These are phyloP conservation scores for Potentilla sterilis DNA, from an alignment of 306 rosid species.

Conservation along the genomic window DNA sequence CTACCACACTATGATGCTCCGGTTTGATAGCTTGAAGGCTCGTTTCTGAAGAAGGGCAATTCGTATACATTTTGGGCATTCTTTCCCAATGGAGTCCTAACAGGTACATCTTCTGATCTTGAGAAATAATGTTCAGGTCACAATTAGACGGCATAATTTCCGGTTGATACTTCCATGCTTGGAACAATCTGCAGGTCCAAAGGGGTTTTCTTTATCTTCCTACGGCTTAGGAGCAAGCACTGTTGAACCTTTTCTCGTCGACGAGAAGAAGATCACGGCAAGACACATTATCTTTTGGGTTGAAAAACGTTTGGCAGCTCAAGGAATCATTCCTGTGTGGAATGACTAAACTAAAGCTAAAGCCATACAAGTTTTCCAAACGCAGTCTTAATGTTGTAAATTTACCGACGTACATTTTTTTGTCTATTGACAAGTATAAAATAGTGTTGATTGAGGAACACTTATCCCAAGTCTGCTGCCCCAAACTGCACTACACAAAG, in stretches of 20 bases:
- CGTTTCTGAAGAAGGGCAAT: conserved; percentile 59
- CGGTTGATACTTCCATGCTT: conserved; percentile 9
- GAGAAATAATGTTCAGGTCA: background rate
- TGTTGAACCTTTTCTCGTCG: conserved; percentile 85
- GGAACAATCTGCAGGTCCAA: conserved; percentile 60
- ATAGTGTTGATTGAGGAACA: background rate
- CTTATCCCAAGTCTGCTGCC: background rate
- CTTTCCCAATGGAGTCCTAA: conserved; percentile 67
- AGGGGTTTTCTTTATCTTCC: conserved; percentile 82
- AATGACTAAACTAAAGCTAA: conserved; percentile 38
- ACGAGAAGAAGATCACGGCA: conserved; percentile 83
- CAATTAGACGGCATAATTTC: background rate
- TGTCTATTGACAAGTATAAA: background rate
- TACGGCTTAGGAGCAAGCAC: conserved; percentile 73
- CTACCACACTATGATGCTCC: background rate
- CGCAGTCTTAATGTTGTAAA: conserved; percentile 1
- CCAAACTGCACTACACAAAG: background rate
- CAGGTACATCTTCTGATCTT: conserved; percentile 43
- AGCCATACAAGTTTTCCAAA: conserved; percentile 3
- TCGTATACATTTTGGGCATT: conserved; percentile 84
- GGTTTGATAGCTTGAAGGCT: conserved; percentile 73
- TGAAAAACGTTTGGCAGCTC: conserved; percentile 97
- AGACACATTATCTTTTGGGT: conserved; percentile 81
- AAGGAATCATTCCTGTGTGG: conserved; percentile 94
- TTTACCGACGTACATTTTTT: background rate